Evolutionary conservation across 768 basidiomycete genomes (phyloP), one percentile per base, ranked within the genome.

Genomic region (Tulasnella sp.): DNA sequence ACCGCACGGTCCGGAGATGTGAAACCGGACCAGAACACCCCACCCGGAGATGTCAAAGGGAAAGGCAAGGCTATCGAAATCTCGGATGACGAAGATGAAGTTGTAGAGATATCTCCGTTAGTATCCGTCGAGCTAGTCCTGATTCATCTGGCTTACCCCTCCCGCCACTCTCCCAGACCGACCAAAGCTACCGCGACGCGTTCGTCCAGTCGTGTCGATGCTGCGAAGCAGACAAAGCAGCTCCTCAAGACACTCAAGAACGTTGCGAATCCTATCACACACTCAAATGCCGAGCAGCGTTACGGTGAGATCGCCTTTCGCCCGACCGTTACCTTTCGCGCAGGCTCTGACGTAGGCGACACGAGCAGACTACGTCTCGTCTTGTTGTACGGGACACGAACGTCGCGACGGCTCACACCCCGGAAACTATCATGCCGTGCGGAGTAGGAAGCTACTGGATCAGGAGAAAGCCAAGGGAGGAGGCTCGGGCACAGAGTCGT

Each of bases 211-310:
- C 63, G 42, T 35, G 47, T 64, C 62, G 69, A 36, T 32, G 22
- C 59, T 35, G 14, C 41, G 41, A 63, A 47, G 62, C 62, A 72
- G 16, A 90, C 87, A 14, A 86, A 82, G 69, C 83, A 87, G 69
- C 79, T 93, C 16, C 78, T 93, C 47, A 83, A 80, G 35, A 90
- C 88, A 0, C 82, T 94, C 62, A 78, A 83, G 17, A 84, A 90
- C 74, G 81, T 83, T 68, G 84, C 85, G 11, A 94, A 94, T 78
- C 92, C 92, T 1, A 91, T 94, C 67, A 92, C 91, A 0, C 88
- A 90, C 47, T 75, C 62, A 76, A 88, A 88, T 1, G 85, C 89
- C 77, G 84, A 87, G 73, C 81, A 87, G 47, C 86, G 88, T 73
- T 83, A 88, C 77, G 89, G 90, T 88, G 63, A 40, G 47, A 34